Evolutionary conservation across 2,329 filamentous ascomycete genomes (phyloP).

Genomic region (Fonsecaea erecta): DNA sequence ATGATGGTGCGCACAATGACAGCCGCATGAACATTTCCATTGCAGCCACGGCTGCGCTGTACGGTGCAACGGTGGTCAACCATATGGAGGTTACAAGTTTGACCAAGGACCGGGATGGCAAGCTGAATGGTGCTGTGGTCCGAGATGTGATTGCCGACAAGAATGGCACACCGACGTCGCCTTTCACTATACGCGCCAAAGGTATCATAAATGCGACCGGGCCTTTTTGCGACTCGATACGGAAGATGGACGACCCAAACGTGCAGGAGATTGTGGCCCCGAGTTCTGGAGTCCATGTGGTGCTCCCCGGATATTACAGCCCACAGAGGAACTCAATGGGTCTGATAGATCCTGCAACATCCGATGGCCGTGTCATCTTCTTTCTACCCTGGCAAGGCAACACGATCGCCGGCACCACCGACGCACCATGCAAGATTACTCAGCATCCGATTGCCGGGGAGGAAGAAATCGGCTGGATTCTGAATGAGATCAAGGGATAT

Average conservation of each 20-base stretch:
- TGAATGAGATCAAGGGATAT: constrained; percentile 81
- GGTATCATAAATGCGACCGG: constrained; percentile 88
- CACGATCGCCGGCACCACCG: constrained; percentile 87
- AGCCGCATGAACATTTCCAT: constrained; percentile 90
- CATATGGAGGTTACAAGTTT: constrained; percentile 80
- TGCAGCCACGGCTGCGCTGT: constrained; percentile 85
- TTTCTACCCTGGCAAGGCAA: constrained; percentile 93
- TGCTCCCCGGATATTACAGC: constrained; percentile 85
- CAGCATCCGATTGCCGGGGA: constrained; percentile 77
- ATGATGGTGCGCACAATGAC: constrained; percentile 90
- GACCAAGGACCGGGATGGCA: constrained; percentile 73
- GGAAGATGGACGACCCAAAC: constrained; percentile 77
- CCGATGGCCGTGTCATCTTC: constrained; percentile 88
- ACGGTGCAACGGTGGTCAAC: constrained; percentile 81
- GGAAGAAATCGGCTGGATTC: constrained; percentile 85
- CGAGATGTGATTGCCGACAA: constrained; percentile 71
- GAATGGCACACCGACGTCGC: constrained; percentile 64
- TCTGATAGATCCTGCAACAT: constrained; percentile 82
- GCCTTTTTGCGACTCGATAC: constrained; percentile 82
- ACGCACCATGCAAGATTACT: constrained; percentile 73
- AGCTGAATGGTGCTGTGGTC: constrained; percentile 72
- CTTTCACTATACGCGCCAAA: constrained; percentile 70
- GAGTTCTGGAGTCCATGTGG: constrained; percentile 82
- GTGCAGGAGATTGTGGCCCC: constrained; percentile 81
- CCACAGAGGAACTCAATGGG: constrained; percentile 75